A percentile compares a stretch with the other conserved stretches of the same genome.
These are phyloP conservation scores for Cnidoscolus chayamansa DNA, from an alignment of 441 rosid species.

Conservation along the genomic window DNA sequence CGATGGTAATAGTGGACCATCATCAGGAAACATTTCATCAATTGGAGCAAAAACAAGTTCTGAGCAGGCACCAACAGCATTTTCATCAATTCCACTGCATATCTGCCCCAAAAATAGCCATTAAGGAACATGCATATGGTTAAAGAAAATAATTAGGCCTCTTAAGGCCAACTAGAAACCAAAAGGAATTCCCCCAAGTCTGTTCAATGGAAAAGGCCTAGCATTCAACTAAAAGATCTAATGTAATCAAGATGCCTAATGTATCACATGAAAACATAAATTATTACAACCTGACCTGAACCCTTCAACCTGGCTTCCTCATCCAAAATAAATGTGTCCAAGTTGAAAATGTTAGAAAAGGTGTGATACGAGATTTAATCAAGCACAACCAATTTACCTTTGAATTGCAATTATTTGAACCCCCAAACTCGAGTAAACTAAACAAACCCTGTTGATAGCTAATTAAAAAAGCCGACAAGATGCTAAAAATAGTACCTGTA, in stretches of 20 bases:
- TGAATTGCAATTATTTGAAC: background rate
- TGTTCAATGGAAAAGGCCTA: background rate
- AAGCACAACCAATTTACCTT: background rate
- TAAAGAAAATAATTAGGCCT: background rate
- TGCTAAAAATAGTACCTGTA: conserved; percentile 57
- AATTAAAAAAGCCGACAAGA: background rate
- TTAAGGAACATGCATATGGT: background rate
- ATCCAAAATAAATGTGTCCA: background rate
- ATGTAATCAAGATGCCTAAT: background rate
- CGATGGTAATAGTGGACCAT: conserved; percentile 91
- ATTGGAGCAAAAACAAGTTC: conserved; percentile 96
- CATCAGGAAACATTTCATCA: conserved; percentile 95
- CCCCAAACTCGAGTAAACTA: background rate
- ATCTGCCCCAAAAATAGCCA: conserved; percentile 42
- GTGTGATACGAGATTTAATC: background rate
- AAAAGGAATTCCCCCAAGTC: background rate
- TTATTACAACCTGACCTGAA: background rate
- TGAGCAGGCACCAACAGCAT: conserved; percentile 85
- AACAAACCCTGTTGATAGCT: background rate
- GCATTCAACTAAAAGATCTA: no score
- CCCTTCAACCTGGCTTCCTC: background rate
- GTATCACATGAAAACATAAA: background rate
- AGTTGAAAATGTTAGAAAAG: background rate
- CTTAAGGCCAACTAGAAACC: background rate
- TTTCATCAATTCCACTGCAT: conserved; percentile 91